Conservation (phyloP, 805 yeast genomes). For the Gaillardinia entomophila region DNA sequence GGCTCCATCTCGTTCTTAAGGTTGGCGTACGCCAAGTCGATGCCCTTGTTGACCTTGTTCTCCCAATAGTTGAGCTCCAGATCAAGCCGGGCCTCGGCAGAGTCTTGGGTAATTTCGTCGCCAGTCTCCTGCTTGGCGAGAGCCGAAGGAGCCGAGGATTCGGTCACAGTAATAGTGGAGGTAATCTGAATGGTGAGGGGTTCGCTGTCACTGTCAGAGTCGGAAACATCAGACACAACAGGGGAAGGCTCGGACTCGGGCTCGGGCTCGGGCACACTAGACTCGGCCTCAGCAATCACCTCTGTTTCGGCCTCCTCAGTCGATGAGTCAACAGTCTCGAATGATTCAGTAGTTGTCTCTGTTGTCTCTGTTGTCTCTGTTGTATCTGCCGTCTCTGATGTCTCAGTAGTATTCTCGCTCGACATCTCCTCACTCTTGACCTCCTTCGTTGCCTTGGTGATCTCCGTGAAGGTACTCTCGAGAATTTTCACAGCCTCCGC, state of each 20-base stretch:
- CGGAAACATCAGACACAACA: too few species aligned
- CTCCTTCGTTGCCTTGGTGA: too few species aligned
- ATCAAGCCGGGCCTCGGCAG: constrained; percentile 15
- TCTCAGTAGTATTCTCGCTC: too few species aligned
- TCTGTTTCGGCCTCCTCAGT: too few species aligned
- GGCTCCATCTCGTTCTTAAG: constrained; percentile 28
- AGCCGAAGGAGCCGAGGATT: too few species aligned
- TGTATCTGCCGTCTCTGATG: too few species aligned
- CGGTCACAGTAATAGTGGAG: constrained; percentile 15
- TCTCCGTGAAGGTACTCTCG: neutral
- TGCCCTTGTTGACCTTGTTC: constrained; percentile 25
- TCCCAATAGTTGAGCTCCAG: constrained; percentile 29
- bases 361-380: too few species aligned
- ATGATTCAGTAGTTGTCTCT: too few species aligned
- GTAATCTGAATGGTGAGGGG: constrained; percentile 16
- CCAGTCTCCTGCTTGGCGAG: neutral
- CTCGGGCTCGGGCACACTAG: neutral
- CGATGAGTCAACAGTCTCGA: too few species aligned
- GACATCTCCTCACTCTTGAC: too few species aligned
- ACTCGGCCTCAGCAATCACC: too few species aligned
- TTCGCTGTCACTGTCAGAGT: constrained; percentile 10
- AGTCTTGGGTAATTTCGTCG: neutral
- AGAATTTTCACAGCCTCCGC: neutral
- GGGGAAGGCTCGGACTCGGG: neutral
- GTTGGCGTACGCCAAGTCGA: constrained; percentile 26